Conservation (phyloP, 78 protist species). For the Dictyostelium discoideum region DNA sequence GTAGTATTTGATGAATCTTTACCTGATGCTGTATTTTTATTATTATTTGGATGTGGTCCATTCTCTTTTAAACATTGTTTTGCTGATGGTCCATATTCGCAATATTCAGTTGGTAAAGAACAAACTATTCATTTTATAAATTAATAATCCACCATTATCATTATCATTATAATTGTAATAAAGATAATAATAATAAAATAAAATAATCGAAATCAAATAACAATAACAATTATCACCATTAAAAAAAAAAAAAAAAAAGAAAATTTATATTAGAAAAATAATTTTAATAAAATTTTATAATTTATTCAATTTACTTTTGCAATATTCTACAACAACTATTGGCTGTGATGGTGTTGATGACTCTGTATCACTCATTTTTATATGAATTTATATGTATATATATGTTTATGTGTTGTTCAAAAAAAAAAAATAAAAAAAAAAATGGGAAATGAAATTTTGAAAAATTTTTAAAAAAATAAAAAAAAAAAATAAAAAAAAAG, state of each 20-base stretch:
- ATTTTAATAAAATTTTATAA: not conserved
- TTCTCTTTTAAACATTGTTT: conserved; percentile 42
- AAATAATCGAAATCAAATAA: not conserved
- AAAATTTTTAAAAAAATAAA: no score
- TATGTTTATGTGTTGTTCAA: not conserved
- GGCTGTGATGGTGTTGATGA: not conserved
- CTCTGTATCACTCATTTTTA: not conserved
- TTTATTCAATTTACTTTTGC: not conserved
- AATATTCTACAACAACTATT: not conserved
- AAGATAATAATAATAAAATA: no score
- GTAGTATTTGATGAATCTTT: conserved; percentile 15
- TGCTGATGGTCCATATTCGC: conserved; percentile 78
- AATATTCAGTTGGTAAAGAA: conserved; percentile 76
- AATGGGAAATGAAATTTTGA: not conserved
- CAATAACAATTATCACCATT: not conserved
- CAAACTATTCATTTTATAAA: conserved; percentile 39
- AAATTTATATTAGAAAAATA: not conserved
- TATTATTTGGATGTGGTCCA: conserved; percentile 44
- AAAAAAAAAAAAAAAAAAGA: no score
- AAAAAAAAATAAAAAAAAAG: no score
- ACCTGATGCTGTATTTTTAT: not conserved
- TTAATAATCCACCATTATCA: not conserved
- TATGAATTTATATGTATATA: not conserved
- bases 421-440: not conserved
- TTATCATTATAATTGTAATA: not conserved